phyloP scores from a whole-genome alignment of 805 yeast species.

The Candida jianshihensis region DNA sequence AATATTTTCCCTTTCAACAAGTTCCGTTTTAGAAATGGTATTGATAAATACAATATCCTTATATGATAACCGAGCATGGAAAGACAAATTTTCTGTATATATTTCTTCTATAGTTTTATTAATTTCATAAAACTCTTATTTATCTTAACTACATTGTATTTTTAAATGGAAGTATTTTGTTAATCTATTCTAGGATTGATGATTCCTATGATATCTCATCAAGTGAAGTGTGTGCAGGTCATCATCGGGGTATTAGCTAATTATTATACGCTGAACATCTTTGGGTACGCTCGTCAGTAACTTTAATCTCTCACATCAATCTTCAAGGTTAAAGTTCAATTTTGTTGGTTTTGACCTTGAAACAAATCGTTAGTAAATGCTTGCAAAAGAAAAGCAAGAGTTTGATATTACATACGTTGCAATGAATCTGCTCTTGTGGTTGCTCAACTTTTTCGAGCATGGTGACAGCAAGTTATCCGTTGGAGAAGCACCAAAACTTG shows the following conservation, averaged over 20 bases:
- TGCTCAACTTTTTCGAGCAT: conserved; percentile 47
- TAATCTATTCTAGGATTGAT: no score
- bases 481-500: conserved; percentile 38
- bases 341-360: conserved; percentile 19
- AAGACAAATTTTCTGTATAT: not conserved
- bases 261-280: no score
- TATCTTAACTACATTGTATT: not conserved
- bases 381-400: not conserved
- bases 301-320: not conserved
- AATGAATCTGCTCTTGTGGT: conserved; percentile 37
- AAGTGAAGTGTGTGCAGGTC: no score
- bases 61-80: no score
- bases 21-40: no score
- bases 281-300: no score
- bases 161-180: not conserved
- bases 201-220: no score
- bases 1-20: not conserved
- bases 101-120: not conserved
- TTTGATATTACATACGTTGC: conserved; percentile 23
- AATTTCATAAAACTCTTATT: not conserved
- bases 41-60: no score
- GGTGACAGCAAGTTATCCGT: conserved; percentile 55
- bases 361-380: conserved; percentile 7
- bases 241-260: no score
- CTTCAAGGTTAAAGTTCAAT: conserved; percentile 15